Base-by-base conservation (phyloP, 495 filamentous ascomycete genomes). In the Penicillium robsamsonii region DNA sequence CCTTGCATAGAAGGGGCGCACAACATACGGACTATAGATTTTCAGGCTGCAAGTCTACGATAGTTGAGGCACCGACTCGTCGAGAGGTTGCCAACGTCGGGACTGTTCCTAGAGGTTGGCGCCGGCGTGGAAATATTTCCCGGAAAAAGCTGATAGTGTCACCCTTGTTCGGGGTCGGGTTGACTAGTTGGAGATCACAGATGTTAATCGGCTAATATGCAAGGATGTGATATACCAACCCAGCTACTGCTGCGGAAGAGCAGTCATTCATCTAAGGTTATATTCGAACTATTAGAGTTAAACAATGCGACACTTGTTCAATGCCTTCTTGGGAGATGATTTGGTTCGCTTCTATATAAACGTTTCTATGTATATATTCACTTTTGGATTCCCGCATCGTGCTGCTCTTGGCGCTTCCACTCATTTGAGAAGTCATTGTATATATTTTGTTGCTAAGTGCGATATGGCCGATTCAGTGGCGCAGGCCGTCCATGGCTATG, bases 181-280 rank as follows among this genome's bases (percentile, higher is more conserved):
- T 13, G 20, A 42, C 52, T 38, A 35, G 55, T n/a, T 38, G 29
- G 46, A 17, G 50, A 59, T 53, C 52, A 22, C 24, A 13, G 48
- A 46, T n/a, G 20, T n/a, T 53, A 48, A 44, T 49, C 50, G 11
- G 18, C 50, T 59, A 54, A 41, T 12, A 65, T 47, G 58, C 53
- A 61, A 65, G 62, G 62, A 57, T 38, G 50, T 5, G 55, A 59
- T 50, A 55, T n/a, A 38, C 61, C n/a, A n/a, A n/a, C n/a, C n/a
- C n/a, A n/a, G n/a, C 38, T 24, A 35, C 8, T 44, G 4, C 22
- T 41, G 35, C 31, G 31, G 18, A 40, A 47, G 53, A 30, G 41
- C 46, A 31, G 25, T 12, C 43, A 33, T 20, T 31, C 17, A 25
- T 37, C 50, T 40, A 54, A 17, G 6, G 8, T 47, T 38, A 30